A percentile compares a stretch with the other conserved stretches of the same genome.
Conservation (phyloP, 805 yeast species). For the Candida boidinii region DNA sequence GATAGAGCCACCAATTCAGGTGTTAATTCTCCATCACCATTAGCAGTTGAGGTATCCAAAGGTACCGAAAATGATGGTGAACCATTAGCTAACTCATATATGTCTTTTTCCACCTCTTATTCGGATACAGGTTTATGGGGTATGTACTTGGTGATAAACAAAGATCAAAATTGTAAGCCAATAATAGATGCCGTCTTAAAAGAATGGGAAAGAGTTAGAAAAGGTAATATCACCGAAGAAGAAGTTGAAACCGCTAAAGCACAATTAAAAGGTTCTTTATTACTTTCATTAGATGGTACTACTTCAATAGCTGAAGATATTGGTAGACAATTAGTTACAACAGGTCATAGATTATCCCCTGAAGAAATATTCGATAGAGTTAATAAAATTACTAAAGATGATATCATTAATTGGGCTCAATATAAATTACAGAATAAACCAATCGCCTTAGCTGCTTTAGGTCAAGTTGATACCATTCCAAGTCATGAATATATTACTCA, state of each 20-base stretch:
- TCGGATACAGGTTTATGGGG: conserved; percentile 99
- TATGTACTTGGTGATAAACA: conserved; percentile 81
- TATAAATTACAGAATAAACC: conserved; percentile 71
- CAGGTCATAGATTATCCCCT: conserved; percentile 72
- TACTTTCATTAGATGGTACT: conserved; percentile 86
- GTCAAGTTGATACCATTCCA: conserved; percentile 69
- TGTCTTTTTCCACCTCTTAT: conserved; percentile 95
- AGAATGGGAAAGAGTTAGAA: conserved; percentile 84
- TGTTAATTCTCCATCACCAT: conserved; percentile 75
- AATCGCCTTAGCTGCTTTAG: conserved; percentile 85
- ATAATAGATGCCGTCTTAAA: conserved; percentile 67
- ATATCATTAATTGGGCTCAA: conserved; percentile 83
- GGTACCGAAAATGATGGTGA: conserved; percentile 33
- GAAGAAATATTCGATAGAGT: conserved; percentile 70
- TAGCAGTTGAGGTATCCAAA: conserved; percentile 34
- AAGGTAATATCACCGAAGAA: conserved; percentile 67
- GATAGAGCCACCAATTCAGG: conserved; percentile 87
- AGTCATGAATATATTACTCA: conserved; percentile 46
- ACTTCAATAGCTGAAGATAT: conserved; percentile 96
- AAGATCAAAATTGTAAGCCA: conserved; percentile 52
- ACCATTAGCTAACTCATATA: conserved; percentile 84
- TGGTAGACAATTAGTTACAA: conserved; percentile 93
- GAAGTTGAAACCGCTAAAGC: conserved; percentile 94
- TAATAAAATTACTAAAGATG: conserved; percentile 67
- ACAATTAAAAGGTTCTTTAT: conserved; percentile 85